Conservation (phyloP, 2,329 filamentous ascomycete species). For the Epicoccum nigrum region DNA sequence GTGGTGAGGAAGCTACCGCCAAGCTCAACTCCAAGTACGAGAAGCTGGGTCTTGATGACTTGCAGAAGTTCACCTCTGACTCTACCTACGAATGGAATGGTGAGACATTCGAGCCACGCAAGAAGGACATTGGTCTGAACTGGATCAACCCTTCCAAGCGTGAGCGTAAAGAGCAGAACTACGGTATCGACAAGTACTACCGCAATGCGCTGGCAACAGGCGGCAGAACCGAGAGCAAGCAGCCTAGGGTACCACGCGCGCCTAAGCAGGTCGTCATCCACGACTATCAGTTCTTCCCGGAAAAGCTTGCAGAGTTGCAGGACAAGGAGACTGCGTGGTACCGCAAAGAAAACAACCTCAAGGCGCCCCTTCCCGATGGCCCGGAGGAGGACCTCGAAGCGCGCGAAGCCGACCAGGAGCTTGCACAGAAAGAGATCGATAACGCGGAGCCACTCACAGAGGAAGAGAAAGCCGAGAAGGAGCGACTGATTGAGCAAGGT, state of each 20-base stretch:
- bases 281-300: constrained; percentile 97
- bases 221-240: constrained; percentile 78
- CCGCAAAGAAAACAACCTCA: constrained; percentile 95
- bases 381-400: constrained; percentile 85
- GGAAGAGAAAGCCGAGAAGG: constrained; percentile 87
- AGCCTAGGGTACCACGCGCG: constrained; percentile 93
- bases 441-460: constrained; percentile 87
- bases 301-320: constrained; percentile 82
- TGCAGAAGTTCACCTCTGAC: constrained; percentile 97
- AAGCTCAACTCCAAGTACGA: constrained; percentile 93
- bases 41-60: constrained; percentile 92
- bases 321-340: constrained; percentile 96
- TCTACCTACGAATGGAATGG: constrained; percentile 99
- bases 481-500: constrained; percentile 78
- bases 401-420: constrained; percentile 83
- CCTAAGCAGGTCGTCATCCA: constrained; percentile 92
- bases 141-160: constrained; percentile 99
- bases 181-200: constrained; percentile 99
- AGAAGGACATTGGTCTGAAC: constrained; percentile 84
- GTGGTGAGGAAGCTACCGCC: constrained; percentile 87
- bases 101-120: constrained; percentile 85
- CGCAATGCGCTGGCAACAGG: constrained; percentile 86
- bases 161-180: constrained; percentile 96
- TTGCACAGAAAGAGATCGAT: constrained; percentile 92
- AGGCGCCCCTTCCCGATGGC: constrained; percentile 86